These are phyloP conservation scores for Tolypocladium ophioglossoides DNA, from an alignment of 2,329 filamentous ascomycete genomes.

Conservation along the genomic window DNA sequence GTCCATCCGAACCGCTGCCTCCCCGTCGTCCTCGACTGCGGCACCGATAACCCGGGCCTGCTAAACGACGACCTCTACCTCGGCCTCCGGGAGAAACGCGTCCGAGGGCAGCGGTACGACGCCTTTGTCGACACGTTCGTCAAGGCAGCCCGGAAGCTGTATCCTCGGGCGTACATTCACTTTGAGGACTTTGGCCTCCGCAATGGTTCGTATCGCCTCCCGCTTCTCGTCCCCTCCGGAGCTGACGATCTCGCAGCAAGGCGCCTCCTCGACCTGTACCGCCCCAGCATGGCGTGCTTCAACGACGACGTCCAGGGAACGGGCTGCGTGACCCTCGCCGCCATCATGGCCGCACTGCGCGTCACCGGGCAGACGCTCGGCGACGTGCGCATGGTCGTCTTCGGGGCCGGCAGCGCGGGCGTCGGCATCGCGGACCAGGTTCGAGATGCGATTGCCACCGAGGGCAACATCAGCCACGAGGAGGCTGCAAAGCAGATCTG, in stretches of 20 bases:
- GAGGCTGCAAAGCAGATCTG: slow-evolving; percentile 75
- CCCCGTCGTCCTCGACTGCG: slow-evolving; percentile 76
- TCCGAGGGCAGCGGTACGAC: slow-evolving; percentile 64
- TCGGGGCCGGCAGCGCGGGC: slow-evolving; percentile 72
- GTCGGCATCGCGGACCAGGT: slow-evolving; percentile 82
- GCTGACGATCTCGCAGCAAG: slow-evolving; percentile 35
- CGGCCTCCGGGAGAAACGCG: slow-evolving; percentile 56
- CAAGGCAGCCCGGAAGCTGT: slow-evolving; percentile 53
- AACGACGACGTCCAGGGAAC: slow-evolving; percentile 90
- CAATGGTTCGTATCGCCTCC: slow-evolving; percentile 41
- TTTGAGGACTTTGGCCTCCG: slow-evolving; percentile 79
- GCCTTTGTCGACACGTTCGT: slow-evolving; percentile 69
- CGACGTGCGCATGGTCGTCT: slow-evolving; percentile 64
- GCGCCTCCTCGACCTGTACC: slow-evolving; percentile 66
- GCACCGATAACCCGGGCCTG: slow-evolving; percentile 69
- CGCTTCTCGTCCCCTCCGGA: neutral
- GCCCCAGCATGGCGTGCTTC: slow-evolving; percentile 67
- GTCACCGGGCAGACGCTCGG: slow-evolving; percentile 55
- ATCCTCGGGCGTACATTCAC: slow-evolving; percentile 74
- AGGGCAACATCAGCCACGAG: slow-evolving; percentile 55
- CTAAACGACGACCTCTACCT: slow-evolving; percentile 72
- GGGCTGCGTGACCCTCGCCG: slow-evolving; percentile 76
- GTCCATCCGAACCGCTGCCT: slow-evolving; percentile 70
- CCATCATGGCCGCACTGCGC: slow-evolving; percentile 65
- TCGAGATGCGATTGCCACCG: slow-evolving; percentile 63